Evolutionary conservation across 108 stramenopile species (phyloP).

Genomic region (Asterionellopsis glacialis): DNA sequence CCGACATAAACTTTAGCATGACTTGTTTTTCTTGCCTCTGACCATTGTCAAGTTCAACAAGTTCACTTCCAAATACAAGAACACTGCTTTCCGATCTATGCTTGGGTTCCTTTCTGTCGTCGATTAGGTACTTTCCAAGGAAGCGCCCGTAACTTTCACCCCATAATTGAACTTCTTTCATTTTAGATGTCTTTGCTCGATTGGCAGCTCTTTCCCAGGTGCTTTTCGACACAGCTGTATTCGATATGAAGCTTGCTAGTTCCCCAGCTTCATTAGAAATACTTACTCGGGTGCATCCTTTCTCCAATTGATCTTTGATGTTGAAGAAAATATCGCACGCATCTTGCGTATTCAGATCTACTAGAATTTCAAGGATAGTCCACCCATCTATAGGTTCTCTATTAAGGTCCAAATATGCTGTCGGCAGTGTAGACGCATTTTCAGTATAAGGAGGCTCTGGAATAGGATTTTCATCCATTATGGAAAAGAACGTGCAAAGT

Average conservation of each 20-base stretch:
- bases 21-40: conserved; percentile 6
- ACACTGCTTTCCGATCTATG: conserved; percentile 14
- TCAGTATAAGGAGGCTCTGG: not conserved
- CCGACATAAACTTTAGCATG: conserved; percentile 14
- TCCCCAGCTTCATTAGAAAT: not conserved
- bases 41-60: conserved; percentile 1
- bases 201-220: conserved; percentile 7
- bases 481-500: conserved; percentile 10
- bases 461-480: conserved; percentile 4
- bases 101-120: conserved; percentile 6
- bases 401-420: conserved; percentile 13
- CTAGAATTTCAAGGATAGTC: conserved; percentile 15
- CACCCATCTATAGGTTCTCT: not conserved
- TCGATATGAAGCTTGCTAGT: conserved; percentile 1
- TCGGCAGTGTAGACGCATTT: not conserved
- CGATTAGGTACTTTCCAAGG: conserved; percentile 11
- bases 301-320: conserved; percentile 3
- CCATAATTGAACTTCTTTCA: no score
- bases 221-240: not conserved
- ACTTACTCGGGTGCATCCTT: not conserved
- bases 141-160: conserved; percentile 3
- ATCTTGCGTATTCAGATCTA: conserved; percentile 11
- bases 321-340: conserved; percentile 9
- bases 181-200: not conserved
- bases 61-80: conserved; percentile 15